phyloP scores from a whole-genome alignment of 2,329 filamentous ascomycete genomes.

The Cladosporium sphaerospermum region DNA sequence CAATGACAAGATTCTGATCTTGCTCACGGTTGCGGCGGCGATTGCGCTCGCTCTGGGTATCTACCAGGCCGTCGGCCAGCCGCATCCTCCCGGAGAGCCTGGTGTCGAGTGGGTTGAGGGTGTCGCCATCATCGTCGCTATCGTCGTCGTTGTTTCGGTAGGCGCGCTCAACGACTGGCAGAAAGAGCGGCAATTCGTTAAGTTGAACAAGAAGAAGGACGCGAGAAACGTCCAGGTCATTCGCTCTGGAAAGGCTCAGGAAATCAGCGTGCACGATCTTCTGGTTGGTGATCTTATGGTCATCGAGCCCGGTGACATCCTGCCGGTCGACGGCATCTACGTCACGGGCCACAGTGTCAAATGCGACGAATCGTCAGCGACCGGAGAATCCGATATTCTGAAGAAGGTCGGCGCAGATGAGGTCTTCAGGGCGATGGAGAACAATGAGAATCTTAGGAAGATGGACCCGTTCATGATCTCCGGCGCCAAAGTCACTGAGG shows the following conservation, averaged over 20 bases:
- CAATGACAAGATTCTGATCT: constrained; percentile 72
- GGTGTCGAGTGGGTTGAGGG: constrained; percentile 76
- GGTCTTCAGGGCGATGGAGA: constrained; percentile 59
- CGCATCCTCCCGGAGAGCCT: constrained; percentile 48
- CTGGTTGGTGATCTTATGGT: constrained; percentile 69
- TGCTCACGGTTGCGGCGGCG: constrained; percentile 64
- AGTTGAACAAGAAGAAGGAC: constrained; percentile 73
- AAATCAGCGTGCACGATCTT: constrained; percentile 65
- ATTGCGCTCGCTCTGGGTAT: constrained; percentile 69
- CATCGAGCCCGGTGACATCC: constrained; percentile 66
- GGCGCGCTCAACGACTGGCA: constrained; percentile 78
- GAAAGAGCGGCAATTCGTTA: constrained; percentile 74
- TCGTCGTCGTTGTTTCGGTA: constrained; percentile 67
- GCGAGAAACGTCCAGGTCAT: constrained; percentile 67
- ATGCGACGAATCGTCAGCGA: constrained; percentile 69
- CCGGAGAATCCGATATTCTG: constrained; percentile 68
- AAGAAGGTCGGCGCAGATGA: constrained; percentile 61
- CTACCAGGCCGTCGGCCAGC: constrained; percentile 54
- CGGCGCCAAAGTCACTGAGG: constrained; percentile 70
- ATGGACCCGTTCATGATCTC: constrained; percentile 83
- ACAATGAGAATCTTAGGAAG: constrained; percentile 57
- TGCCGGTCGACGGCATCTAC: constrained; percentile 66
- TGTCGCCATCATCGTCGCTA: constrained; percentile 70
- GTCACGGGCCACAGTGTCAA: constrained; percentile 62
- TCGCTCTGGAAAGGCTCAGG: constrained; percentile 64